Base-by-base conservation (phyloP, 345 rosid genomes). In the Laguncularia racemosa region DNA sequence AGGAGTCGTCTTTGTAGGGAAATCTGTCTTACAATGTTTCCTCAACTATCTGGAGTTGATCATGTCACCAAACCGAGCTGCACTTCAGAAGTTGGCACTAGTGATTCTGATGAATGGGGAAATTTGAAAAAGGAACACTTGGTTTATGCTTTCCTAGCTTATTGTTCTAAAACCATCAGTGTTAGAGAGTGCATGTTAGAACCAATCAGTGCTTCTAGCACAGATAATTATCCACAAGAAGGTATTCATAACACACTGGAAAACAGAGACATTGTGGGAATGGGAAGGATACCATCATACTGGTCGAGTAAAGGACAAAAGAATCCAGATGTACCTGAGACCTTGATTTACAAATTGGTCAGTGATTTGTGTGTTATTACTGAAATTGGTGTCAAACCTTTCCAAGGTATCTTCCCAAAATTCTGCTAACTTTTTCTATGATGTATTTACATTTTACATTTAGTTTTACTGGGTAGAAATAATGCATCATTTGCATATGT, bases 301-400 rank as follows among this genome's bases (percentile, higher is more conserved):
- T 93, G 99, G 99, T 93, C 99, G 0, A 93, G 99, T 73, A 67
- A 71, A 63, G 97, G 97, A 51, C 86, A 85, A 40, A 73, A 67
- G 60, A 66, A 64, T 45, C 78, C 90, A 58, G 69, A 76, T 0
- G 96, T 82, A 53, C 96, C 95, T n/a, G 99, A 93, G 81, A 84
- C 75, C n/a, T 86, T 93, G 60, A 62, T 78, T 14, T 93, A 89
- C 67, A 87, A 73, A 64, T 65, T 93, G 60, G 68, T 52, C 43
- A 74, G 78, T 53, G 90, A 85, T 77, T 55, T 89, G 52, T 82
- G 92, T 73, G 80, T 87, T 55, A 67, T 93, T 53, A 75, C 78
- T 52, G 95, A 93, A 60, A 76, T 93, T 73, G 78, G 60, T 59
- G 40, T 93, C 72, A 84, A 75, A 50, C 99, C 97, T 58, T 93